phyloP scores from a whole-genome alignment of 106 monocot genomes.

The Dendrobium chrysotoxum region DNA sequence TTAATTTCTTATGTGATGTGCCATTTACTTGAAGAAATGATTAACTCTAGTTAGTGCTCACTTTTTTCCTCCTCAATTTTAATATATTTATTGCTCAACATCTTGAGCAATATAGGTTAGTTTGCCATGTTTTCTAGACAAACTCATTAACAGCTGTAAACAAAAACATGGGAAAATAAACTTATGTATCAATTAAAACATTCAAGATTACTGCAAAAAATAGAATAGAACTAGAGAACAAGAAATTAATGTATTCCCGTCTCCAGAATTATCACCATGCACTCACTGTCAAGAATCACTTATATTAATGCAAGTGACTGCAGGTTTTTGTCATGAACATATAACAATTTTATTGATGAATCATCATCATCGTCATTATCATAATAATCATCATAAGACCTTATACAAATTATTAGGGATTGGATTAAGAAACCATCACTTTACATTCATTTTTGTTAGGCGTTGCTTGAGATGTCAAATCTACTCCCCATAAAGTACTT shows the following conservation, averaged over 20 bases:
- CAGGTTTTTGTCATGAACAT: neutral
- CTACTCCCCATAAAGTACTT: too few species aligned
- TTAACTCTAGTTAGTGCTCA: too few species aligned
- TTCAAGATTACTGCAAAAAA: neutral
- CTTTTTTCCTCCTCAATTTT: neutral
- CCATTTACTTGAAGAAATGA: neutral
- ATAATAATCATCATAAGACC: too few species aligned
- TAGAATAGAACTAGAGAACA: neutral
- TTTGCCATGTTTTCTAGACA: neutral
- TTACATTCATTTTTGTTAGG: too few species aligned
- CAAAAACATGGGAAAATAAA: neutral
- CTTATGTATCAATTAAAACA: neutral
- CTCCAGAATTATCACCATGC: neutral
- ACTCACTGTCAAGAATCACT: neutral
- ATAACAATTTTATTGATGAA: neutral
- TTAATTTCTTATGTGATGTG: neutral
- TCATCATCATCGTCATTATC: neutral
- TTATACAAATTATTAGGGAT: too few species aligned
- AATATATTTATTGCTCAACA: neutral
- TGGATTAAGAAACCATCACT: too few species aligned
- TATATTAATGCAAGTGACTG: neutral
- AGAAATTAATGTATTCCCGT: too few species aligned
- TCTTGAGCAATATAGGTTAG: neutral
- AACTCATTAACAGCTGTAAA: neutral
- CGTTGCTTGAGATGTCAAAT: too few species aligned